phyloP scores from a whole-genome alignment of 1,139 yeast genomes.

The Kurtzmaniella quercitrusa region DNA sequence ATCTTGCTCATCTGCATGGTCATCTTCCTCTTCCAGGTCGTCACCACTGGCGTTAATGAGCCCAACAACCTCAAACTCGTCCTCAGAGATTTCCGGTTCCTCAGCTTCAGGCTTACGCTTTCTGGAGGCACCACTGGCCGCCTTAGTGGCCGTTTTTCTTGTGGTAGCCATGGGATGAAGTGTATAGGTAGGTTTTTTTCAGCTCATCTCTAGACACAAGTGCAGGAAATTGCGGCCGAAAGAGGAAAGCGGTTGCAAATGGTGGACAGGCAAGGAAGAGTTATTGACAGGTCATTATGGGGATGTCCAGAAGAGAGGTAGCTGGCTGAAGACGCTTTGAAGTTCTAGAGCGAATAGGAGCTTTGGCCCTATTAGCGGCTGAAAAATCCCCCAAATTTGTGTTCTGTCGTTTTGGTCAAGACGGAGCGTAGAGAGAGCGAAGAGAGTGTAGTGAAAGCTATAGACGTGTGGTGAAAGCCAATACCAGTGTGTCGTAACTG shows the following conservation, averaged over 20 bases:
- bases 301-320: too few species aligned
- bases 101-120: slow-evolving; percentile 11
- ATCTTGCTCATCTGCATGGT: slow-evolving; percentile 13
- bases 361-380: too few species aligned
- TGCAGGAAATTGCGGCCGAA: slow-evolving; percentile 3
- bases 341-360: too few species aligned
- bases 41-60: slow-evolving; percentile 8
- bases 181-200: background rate
- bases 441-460: too few species aligned
- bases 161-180: slow-evolving; percentile 3
- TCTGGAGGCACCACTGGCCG: slow-evolving; percentile 9
- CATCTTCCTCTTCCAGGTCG: slow-evolving; percentile 15
- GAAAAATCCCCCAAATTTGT: too few species aligned
- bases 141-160: background rate
- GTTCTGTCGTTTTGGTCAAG: too few species aligned
- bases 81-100: slow-evolving; percentile 19
- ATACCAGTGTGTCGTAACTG: too few species aligned
- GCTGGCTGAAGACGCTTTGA: too few species aligned
- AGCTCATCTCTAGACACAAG: slow-evolving; percentile 1
- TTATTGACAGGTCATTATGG: too few species aligned
- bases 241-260: background rate
- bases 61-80: slow-evolving; percentile 33
- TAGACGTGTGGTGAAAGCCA: too few species aligned
- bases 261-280: too few species aligned
- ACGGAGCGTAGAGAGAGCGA: too few species aligned